These are phyloP conservation scores for Aspergillus oerlinghausenensis DNA, from an alignment of 2,329 filamentous ascomycete species.

Conservation along the genomic window DNA sequence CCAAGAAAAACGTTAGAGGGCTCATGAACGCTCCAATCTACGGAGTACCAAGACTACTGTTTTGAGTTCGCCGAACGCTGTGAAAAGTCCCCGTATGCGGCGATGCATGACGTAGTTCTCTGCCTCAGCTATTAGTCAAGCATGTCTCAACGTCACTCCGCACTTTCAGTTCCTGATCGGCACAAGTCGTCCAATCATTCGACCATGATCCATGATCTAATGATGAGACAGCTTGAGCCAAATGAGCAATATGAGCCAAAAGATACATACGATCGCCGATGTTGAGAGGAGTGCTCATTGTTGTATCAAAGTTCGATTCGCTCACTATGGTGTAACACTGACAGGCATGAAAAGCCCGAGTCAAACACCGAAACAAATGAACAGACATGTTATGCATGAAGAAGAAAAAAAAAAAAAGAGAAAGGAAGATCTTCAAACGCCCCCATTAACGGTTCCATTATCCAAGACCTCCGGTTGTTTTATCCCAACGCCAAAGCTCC, in stretches of 20 bases:
- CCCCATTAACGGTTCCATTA: conserved; percentile 5
- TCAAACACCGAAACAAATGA: conserved; percentile 1
- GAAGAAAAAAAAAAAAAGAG: conserved; percentile 1
- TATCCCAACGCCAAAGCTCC: conserved; percentile 17
- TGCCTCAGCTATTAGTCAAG: not conserved
- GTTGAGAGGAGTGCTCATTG: not conserved
- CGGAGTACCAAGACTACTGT: not conserved
- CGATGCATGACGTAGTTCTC: not conserved
- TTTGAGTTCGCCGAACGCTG: not conserved
- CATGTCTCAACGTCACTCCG: not conserved
- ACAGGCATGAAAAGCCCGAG: not conserved
- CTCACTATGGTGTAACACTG: not conserved
- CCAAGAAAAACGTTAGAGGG: not conserved
- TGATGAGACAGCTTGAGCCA: not conserved
- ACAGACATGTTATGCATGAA: conserved; percentile 1
- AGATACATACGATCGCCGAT: not conserved
- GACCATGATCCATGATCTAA: not conserved
- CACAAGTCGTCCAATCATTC: not conserved
- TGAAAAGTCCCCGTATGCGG: not conserved
- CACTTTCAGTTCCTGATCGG: not conserved
- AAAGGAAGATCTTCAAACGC: not conserved
- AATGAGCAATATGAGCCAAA: not conserved
- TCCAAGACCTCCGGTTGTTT: conserved; percentile 9
- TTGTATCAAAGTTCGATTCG: not conserved
- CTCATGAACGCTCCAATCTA: too few species aligned